Conservation (phyloP, 257 asterid genomes). For the Linaria vulgaris region DNA sequence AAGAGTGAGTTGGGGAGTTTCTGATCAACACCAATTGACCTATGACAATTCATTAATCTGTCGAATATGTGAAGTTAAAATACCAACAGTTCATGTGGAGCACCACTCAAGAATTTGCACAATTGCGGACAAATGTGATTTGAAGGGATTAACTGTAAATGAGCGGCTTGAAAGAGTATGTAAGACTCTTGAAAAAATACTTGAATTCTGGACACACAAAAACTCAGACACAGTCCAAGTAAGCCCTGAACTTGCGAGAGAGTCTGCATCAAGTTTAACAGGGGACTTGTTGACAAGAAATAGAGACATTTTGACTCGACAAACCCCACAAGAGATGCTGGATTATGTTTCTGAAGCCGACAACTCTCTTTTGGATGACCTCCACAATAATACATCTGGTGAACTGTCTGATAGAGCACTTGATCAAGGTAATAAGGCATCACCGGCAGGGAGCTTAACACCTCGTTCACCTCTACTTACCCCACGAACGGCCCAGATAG, state of each 20-base stretch:
- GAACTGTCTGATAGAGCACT: slow-evolving; percentile 39
- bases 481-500: slow-evolving; percentile 75
- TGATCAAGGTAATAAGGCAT: slow-evolving; percentile 46
- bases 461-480: slow-evolving; percentile 87
- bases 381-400: slow-evolving; percentile 38
- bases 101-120: slow-evolving; percentile 95
- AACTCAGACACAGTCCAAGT: slow-evolving; percentile 43
- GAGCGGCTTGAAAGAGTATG: slow-evolving; percentile 85
- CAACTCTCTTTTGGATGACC: slow-evolving; percentile 40
- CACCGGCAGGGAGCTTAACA: slow-evolving; percentile 71
- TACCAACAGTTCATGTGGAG: slow-evolving; percentile 89
- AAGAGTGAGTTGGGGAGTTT: slow-evolving; percentile 61
- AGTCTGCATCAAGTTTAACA: slow-evolving; percentile 37
- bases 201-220: slow-evolving; percentile 78
- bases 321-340: slow-evolving; percentile 48
- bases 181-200: slow-evolving; percentile 80
- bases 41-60: slow-evolving; percentile 89
- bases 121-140: slow-evolving; percentile 93
- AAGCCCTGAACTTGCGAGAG: slow-evolving; percentile 59
- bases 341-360: slow-evolving; percentile 46
- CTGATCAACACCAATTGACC: slow-evolving; percentile 75
- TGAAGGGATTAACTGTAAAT: slow-evolving; percentile 81
- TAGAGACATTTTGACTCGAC: slow-evolving; percentile 39
- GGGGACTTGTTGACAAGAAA: slow-evolving; percentile 52
- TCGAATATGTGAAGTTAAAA: slow-evolving; percentile 97